Evolutionary conservation across 2,329 filamentous ascomycete species (phyloP), one percentile per base, ranked within the genome.

Genomic region (Diaporthe nobilis): DNA sequence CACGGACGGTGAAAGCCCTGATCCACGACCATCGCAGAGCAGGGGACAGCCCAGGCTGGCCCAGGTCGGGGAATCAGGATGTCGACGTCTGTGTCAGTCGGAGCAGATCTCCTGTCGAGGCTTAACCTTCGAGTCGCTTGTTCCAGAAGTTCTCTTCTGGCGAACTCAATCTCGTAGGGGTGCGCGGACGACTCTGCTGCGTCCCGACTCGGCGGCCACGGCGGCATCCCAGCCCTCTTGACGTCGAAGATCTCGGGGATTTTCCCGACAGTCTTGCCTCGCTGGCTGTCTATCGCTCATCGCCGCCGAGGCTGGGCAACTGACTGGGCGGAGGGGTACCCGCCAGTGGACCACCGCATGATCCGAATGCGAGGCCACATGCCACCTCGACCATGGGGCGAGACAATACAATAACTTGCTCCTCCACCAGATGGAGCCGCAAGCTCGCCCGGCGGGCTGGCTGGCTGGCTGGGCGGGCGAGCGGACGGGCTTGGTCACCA

Each of bases 211-310:
- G 47, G 44, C 58, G 58, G 58, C 71, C 71, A 31, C 34, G n/a
- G 47, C 71, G 71, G 49, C 31, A 73, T 42, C 31, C 28, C 47
- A 55, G 58, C 25, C n/a, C 12, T 42, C 39, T 63, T 34, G 71
- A 63, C 47, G 34, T 63, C 71, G 58, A 73, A 63, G 71, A 73
- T 73, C 71, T 73, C 71, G 71, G 71, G 60, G 71, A 73, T 73
- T 73, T 73, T 53, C 58, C 71, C 58, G 51, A 44, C 34, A 34
- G 34, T 65, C 55, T 42, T 63, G n/a, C 71, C 71, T 28, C 12
- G 37, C 49, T 42, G 49, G 13, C 47, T 47, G 44, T 12, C 49
- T 15, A 15, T n/a, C 25, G 58, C 25, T 37, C n/a, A 51, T 44
- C 70, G 39, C 65, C 8, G 71, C 47, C 71, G 13, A 25, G 65